Evolutionary conservation across 2,329 filamentous ascomycete species (phyloP), one percentile per base, ranked within the genome.

Genomic region (Aspergillus piperis): DNA sequence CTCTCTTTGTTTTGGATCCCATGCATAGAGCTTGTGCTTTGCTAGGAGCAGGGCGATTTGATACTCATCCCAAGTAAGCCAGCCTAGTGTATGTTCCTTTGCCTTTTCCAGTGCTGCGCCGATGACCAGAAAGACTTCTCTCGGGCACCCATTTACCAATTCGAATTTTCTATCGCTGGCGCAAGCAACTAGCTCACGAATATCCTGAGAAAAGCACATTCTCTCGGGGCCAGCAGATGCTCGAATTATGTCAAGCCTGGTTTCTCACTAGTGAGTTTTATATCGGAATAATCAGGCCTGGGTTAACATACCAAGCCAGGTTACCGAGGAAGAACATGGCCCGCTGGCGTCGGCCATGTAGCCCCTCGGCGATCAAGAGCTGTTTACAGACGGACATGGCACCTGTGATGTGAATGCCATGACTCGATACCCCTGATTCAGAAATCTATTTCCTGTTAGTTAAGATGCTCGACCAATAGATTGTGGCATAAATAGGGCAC

Each of bases 321-420:
- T 73, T 73, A 0, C 71, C 70, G 3, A 73, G 47, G 23, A 73
- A 73, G 44, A 73, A 73, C 1, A 73, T 62, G 0, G 71, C 70
- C 6, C 70, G 62, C 27, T 68, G 66, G 10, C 70, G 64, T n/a
- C 66, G 61, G 11, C 62, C 56, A 17, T 62, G 66, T 13, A 73
- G 61, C 7, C 55, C 63, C 25, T 71, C 66, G 7, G 62, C 58
- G 6, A 72, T 61, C 19, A 65, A 58, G 7, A 73, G 49, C 8
- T 68, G 67, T 36, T 69, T 71, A 52, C 71, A 73, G 13, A 74
- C 71, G 1, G 72, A 74, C 64, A 74, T 66, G 1, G 71, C 71
- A 6, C 71, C 71, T 2, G 71, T 72, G 10, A 73, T 73, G 52
- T 73, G 72, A 39, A 68, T 70, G 1, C 72, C 72, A 42, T 73